phyloP scores from a whole-genome alignment of 2,329 filamentous ascomycete species.

The Macroventuria anomochaeta region DNA sequence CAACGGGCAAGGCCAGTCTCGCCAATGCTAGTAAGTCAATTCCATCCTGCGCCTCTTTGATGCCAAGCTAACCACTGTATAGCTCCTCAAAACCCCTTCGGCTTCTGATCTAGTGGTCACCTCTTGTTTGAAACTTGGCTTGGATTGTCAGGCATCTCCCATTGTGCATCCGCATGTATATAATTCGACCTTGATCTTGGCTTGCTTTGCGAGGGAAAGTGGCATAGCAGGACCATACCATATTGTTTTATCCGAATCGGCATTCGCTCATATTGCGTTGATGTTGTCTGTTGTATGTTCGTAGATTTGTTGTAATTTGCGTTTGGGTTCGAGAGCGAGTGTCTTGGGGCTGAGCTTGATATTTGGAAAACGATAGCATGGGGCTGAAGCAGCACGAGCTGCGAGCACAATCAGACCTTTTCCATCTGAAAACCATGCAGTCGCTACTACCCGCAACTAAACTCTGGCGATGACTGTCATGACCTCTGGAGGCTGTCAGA shows the following conservation, averaged over 20 bases:
- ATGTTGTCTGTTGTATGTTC: not conserved
- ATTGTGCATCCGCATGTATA: constrained; percentile 22
- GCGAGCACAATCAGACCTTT: constrained; percentile 9
- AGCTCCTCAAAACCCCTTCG: constrained; percentile 75
- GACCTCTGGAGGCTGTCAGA: not conserved
- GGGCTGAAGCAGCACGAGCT: constrained; percentile 1
- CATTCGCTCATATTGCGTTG: not conserved
- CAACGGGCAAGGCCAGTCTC: constrained; percentile 91
- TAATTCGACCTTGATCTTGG: constrained; percentile 16
- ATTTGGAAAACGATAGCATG: constrained; percentile 4
- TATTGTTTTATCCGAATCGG: not conserved
- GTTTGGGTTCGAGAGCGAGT: not conserved
- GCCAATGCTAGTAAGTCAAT: constrained; percentile 97
- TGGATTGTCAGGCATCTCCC: constrained; percentile 3
- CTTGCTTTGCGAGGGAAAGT: not conserved
- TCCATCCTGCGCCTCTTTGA: not conserved
- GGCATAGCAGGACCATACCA: constrained; percentile 4
- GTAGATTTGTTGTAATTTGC: constrained; percentile 6
- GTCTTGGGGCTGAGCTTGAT: not conserved
- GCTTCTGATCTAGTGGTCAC: constrained; percentile 58
- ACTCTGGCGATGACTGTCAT: not conserved
- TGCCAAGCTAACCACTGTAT: constrained; percentile 39
- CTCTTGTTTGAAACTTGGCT: not conserved
- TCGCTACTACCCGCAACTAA: too few relatives aligned
- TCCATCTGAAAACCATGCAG: not conserved